Evolutionary conservation across 2,329 filamentous ascomycete genomes (phyloP), one percentile per base, ranked within the genome.

Genomic region (Fusarium nisikadoi): DNA sequence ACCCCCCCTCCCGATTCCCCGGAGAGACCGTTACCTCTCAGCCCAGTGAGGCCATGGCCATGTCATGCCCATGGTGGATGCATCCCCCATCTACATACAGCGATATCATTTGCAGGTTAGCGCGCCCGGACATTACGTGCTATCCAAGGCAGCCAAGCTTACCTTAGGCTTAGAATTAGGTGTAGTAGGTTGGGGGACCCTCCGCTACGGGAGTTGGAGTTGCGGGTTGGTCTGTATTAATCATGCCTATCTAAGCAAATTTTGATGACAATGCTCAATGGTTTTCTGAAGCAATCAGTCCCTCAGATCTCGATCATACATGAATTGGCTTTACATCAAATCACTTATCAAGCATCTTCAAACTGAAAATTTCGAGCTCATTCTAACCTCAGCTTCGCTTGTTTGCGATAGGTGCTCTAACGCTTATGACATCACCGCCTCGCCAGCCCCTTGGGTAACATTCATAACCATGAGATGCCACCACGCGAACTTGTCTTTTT

Each of bases 31-130:
- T 50, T 56, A 39, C 36, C 23, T 39, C 43, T 71, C 68, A 71
- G 68, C 68, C 68, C 63, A 71, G 68, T 55, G 68, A 71, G 68
- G 68, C 68, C 68, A 71, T 66, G 62, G 27, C 12, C 27, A 53
- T 58, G 53, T n/a, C 53, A 38, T 27, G 55, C 55, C 43, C 42
- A 20, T 54, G 50, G 62, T 55, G 56, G 62, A 68, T 71, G 62
- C 67, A 71, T 62, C 56, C 49, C 56, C 47, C 41, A 53, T 46
- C 59, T 47, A 17, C 23, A 58, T 47, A 17, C 23, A 58, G 41
- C 54, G 38, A 33, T 55, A 29, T 35, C 49, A 38, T 42, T 38
- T 55, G 27, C 20, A 43, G 39, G 33, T 45, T 61, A 61, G 57
- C 49, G 57, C 38, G 49, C 31, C 38, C 29, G 52, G n/a, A 31